Evolutionary conservation across 2,329 filamentous ascomycete species (phyloP), one percentile per base, ranked within the genome.

Genomic region (Fusarium hainanense): DNA sequence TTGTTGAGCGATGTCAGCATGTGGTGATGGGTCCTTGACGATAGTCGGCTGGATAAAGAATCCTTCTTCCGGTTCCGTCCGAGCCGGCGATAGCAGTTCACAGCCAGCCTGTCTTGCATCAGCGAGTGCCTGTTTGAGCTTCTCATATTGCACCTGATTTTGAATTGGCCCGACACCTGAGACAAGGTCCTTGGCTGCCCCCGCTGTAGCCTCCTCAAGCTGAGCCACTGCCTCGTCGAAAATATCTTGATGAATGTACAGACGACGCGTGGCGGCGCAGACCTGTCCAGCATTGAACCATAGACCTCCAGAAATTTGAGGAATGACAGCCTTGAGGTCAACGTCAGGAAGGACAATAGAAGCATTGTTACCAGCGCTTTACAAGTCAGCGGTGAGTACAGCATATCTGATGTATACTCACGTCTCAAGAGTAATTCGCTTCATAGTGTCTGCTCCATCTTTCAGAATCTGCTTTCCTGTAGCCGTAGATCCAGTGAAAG

Each of bases 211-310:
- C 14, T 28, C 13, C 7, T 27, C 37, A 11, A 58, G 55, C 37
- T 34, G 55, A 21, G 47, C 47, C 28, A 58, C 55, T 6, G 20
- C 28, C 20, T 44, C 55, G 7, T 58, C 47, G 6, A 58, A 58
- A 9, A 58, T 58, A 13, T 54, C 47, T 28, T 54, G 28, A 11
- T 58, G 55, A 3, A 58, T 52, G 3, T 58, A 58, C 18, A 58
- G 11, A 7, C 55, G 55, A 12, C 55, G 55, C 7, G 55, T 52
- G 21, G 55, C 55, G n/a, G 30, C 30, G 11, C 55, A 58, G 3
- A 58, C 55, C 34, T 58, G 55, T 5, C 55, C 55, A 2, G 55
- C 55, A 7, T 58, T 54, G 7, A 58, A 58, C 55, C 55, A 58
- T 27, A 58, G 27, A 7, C 55, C 27, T 21, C 37, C 55, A n/a